Base-by-base conservation (phyloP, 345 rosid species). In the Salix purpurea region DNA sequence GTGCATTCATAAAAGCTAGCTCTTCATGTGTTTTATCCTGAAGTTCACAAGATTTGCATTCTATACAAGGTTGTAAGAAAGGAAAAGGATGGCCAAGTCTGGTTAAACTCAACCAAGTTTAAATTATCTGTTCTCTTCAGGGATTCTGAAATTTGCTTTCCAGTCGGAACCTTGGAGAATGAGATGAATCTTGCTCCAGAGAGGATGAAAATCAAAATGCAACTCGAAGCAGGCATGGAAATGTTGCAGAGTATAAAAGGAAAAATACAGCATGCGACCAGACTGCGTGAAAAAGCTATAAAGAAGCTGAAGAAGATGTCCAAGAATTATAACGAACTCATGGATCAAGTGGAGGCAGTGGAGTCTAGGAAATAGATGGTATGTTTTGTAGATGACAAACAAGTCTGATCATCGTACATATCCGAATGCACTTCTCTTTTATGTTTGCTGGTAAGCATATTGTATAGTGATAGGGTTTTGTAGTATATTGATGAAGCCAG, bases 91-190 rank as follows among this genome's bases (percentile, higher is more conserved):
- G 40, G 40, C 40, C 1, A 37, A 37, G 40, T 7, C 7, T 37
- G 40, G 11, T 23, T 36, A 23, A 21, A 28, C 18, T 39, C 32
- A 2, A 26, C 48, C 56, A 28, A 48, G 11, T 24, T 36, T 32
- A 14, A 16, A 60, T 40, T 7, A 15, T 44, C 48, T 62, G n/a
- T 6, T 19, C 4, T 58, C 21, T 79, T 61, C 77, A 85, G 92
- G 88, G 68, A 67, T 50, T 88, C 89, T 0, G 81, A 71, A 13
- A 78, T 89, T n/a, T 78, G 84, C 74, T 89, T 89, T 70, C 90
- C 86, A 2, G 87, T 84, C 46, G 67, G 15, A 0, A 2, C 34
- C 7, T 56, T 72, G 1, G 79, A 65, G 1, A 64, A 54, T 34
- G 81, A 65, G 34, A 28, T 7, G 30, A 42, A 15, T 19, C 7